Evolutionary conservation across 169 alveolate genomes (phyloP).

Genomic region (Cryptosporidium tyzzeri): DNA sequence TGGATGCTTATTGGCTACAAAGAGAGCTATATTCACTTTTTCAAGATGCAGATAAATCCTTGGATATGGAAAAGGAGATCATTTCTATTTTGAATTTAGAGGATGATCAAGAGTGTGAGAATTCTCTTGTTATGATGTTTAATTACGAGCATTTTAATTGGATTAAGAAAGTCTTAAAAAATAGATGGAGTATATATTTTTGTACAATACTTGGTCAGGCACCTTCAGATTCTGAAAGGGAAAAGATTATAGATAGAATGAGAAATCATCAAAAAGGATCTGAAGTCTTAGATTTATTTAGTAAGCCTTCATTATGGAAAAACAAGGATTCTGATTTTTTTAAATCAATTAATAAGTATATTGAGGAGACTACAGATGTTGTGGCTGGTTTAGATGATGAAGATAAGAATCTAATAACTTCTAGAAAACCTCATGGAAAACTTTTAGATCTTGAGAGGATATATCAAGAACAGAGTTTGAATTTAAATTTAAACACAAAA

Average conservation of each 20-base stretch:
- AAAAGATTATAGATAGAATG: constrained; percentile 83
- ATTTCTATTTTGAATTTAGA: constrained; percentile 81
- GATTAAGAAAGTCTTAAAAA: constrained; percentile 87
- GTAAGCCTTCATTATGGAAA: constrained; percentile 37
- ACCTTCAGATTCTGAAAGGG: constrained; percentile 91
- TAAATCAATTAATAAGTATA: constrained; percentile 50
- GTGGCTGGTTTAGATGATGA: constrained; percentile 12
- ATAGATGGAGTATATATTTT: constrained; percentile 91
- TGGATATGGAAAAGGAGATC: constrained; percentile 91
- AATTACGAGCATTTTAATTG: constrained; percentile 94
- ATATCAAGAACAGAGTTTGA: constrained; percentile 88
- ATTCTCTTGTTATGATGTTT: constrained; percentile 87
- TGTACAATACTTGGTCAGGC: constrained; percentile 95
- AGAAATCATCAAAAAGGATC: constrained; percentile 80
- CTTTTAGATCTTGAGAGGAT: constrained; percentile 87
- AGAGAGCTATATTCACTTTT: constrained; percentile 89
- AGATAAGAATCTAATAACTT: constrained; percentile 10
- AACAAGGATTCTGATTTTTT: constrained; percentile 27
- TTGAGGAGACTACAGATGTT: constrained; percentile 18
- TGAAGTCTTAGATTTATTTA: constrained; percentile 27
- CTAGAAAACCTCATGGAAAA: constrained; percentile 58
- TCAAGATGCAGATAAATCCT: constrained; percentile 86
- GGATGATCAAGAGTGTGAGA: constrained; percentile 95
- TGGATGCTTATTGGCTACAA: constrained; percentile 97
- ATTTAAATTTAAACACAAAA: constrained; percentile 89